Conservation (phyloP, 768 basidiomycete species). For the Rhizopogon vesiculosus region DNA sequence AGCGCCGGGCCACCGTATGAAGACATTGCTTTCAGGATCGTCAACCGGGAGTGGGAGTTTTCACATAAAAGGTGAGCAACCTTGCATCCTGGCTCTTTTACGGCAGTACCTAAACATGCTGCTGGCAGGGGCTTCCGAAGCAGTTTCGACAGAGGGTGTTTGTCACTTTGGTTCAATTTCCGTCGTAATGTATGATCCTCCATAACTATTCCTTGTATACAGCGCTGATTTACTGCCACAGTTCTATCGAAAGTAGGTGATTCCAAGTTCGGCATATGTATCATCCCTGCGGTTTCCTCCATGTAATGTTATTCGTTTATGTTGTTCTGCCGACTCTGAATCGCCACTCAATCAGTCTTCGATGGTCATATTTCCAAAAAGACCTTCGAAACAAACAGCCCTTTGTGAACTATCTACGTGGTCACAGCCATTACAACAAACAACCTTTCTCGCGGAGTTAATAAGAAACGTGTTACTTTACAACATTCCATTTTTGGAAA, state of each 20-base stretch:
- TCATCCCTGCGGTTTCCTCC: slow-evolving; percentile 8
- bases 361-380: neutral
- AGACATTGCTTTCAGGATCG: slow-evolving; percentile 97
- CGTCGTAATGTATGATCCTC: slow-evolving; percentile 72
- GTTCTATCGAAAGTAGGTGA: slow-evolving; percentile 77
- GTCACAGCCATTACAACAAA: neutral
- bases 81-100: slow-evolving; percentile 6
- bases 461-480: slow-evolving; percentile 2
- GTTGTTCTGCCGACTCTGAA: slow-evolving; percentile 11
- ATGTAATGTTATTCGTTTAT: slow-evolving; percentile 24
- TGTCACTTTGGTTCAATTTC: slow-evolving; percentile 97
- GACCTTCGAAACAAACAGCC: neutral
- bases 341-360: slow-evolving; percentile 6
- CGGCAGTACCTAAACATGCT: slow-evolving; percentile 9
- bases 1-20: slow-evolving; percentile 97
- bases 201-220: slow-evolving; percentile 7
- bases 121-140: slow-evolving; percentile 82
- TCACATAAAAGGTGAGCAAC: slow-evolving; percentile 82
- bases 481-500: slow-evolving; percentile 11
- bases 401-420: slow-evolving; percentile 4
- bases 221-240: slow-evolving; percentile 25
- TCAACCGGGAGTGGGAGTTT: slow-evolving; percentile 98
- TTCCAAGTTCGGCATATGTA: slow-evolving; percentile 17
- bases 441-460: slow-evolving; percentile 4
- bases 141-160: slow-evolving; percentile 93